Evolutionary conservation across 345 rosid genomes (phyloP).

Genomic region (Moricandia arvensis): DNA sequence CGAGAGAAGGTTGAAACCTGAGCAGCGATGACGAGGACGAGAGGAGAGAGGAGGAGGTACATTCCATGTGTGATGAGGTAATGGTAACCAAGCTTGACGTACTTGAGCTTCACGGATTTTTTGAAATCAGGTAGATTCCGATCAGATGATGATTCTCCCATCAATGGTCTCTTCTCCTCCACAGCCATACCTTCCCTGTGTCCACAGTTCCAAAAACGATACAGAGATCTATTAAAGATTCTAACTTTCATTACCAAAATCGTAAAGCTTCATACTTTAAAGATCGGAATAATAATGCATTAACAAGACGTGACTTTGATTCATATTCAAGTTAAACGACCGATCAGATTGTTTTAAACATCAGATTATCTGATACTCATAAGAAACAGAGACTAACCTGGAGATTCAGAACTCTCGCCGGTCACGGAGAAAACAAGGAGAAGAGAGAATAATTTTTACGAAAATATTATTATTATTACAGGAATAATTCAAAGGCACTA

Average conservation of each 20-base stretch:
- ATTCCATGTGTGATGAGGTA: slow-evolving; percentile 64
- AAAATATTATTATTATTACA: background rate
- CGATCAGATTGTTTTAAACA: background rate
- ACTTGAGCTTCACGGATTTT: slow-evolving; percentile 58
- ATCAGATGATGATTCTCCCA: slow-evolving; percentile 30
- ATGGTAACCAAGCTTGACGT: slow-evolving; percentile 73
- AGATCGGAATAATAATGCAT: slow-evolving; percentile 8
- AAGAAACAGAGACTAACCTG: slow-evolving; percentile 14
- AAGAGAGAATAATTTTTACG: background rate
- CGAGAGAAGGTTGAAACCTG: slow-evolving; percentile 45
- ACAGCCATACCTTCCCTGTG: slow-evolving; percentile 31
- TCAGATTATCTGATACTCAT: background rate
- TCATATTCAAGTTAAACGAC: background rate
- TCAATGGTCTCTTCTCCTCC: slow-evolving; percentile 40
- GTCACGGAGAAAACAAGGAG: slow-evolving; percentile 37
- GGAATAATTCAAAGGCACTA: background rate
- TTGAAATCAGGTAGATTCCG: slow-evolving; percentile 62
- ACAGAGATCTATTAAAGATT: slow-evolving; percentile 1
- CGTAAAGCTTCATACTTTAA: background rate
- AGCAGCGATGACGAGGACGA: slow-evolving; percentile 46
- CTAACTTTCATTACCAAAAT: background rate
- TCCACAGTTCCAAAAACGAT: background rate
- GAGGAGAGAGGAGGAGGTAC: slow-evolving; percentile 56
- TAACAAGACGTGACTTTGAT: slow-evolving; percentile 7
- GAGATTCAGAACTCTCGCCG: slow-evolving; percentile 7